phyloP scores from a whole-genome alignment of 2,329 filamentous ascomycete genomes.

The Epichloe aotearoae region DNA sequence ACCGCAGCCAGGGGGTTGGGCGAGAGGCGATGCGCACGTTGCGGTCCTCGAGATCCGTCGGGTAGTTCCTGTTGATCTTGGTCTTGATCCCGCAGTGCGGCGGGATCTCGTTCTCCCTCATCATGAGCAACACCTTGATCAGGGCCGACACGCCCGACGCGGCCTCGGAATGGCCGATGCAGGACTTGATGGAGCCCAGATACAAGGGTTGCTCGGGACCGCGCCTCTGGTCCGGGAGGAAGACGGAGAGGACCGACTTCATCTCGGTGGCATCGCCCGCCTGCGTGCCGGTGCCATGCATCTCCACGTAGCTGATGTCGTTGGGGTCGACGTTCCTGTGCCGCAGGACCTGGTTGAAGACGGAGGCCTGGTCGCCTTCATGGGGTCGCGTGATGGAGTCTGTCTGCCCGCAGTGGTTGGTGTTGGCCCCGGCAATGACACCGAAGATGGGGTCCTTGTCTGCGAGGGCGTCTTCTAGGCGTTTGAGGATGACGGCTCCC shows the following conservation, averaged over 20 bases:
- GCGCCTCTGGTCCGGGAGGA: slow-evolving; percentile 33
- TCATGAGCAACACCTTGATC: slow-evolving; percentile 52
- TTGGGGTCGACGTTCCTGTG: slow-evolving; percentile 63
- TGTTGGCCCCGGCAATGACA: slow-evolving; percentile 60
- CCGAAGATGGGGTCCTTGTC: slow-evolving; percentile 70
- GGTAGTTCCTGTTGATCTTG: slow-evolving; percentile 46
- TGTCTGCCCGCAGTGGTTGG: slow-evolving; percentile 71
- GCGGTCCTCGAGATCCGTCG: slow-evolving; percentile 40
- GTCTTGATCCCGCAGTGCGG: slow-evolving; percentile 56
- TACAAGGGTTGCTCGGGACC: slow-evolving; percentile 39
- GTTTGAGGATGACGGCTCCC: slow-evolving; percentile 63
- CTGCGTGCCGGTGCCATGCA: slow-evolving; percentile 86
- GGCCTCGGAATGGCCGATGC: slow-evolving; percentile 49
- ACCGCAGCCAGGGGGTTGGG: slow-evolving; percentile 36
- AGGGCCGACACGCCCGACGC: slow-evolving; percentile 50
- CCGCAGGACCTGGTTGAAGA: slow-evolving; percentile 54
- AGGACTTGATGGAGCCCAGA: slow-evolving; percentile 51
- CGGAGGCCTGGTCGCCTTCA: slow-evolving; percentile 56
- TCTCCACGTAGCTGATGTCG: slow-evolving; percentile 73
- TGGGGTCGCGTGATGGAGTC: slow-evolving; percentile 78
- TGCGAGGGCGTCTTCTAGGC: slow-evolving; percentile 61
- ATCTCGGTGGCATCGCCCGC: slow-evolving; percentile 79
- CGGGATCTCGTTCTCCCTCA: slow-evolving; percentile 50
- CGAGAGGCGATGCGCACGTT: slow-evolving; percentile 43
- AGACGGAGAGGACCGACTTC: slow-evolving; percentile 54